Evolutionary conservation across 495 filamentous ascomycete genomes (phyloP).

Genomic region (Xylaria intraflava): DNA sequence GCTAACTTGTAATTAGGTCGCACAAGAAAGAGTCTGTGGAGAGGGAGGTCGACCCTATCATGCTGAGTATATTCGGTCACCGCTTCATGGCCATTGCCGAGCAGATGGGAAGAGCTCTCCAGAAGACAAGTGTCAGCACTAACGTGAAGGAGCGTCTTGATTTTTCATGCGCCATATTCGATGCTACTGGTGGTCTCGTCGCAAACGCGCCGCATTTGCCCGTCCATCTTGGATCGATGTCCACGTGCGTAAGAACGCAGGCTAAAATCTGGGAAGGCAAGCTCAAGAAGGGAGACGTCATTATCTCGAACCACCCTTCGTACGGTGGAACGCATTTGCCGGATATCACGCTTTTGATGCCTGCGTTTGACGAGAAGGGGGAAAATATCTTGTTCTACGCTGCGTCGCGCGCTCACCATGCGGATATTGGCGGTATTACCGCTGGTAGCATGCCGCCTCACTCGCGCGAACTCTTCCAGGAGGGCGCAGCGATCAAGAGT

Average conservation of each 20-base stretch:
- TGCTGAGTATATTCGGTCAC: slow-evolving; percentile 92
- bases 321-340: slow-evolving; percentile 77
- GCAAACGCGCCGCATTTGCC: slow-evolving; percentile 94
- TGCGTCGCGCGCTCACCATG: slow-evolving; percentile 90
- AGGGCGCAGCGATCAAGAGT: slow-evolving; percentile 87
- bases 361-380: slow-evolving; percentile 70
- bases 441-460: slow-evolving; percentile 97
- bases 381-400: slow-evolving; percentile 95
- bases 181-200: slow-evolving; percentile 81
- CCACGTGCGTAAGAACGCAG: slow-evolving; percentile 88
- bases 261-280: slow-evolving; percentile 90
- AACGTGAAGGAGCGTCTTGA: slow-evolving; percentile 98
- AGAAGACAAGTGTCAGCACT: slow-evolving; percentile 95
- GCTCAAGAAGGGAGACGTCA: slow-evolving; percentile 82
- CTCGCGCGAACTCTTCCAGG: slow-evolving; percentile 86
- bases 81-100: slow-evolving; percentile 99
- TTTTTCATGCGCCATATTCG: slow-evolving; percentile 94
- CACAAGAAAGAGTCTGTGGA: slow-evolving; percentile 35
- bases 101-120: slow-evolving; percentile 91
- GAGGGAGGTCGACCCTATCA: slow-evolving; percentile 72
- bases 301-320: slow-evolving; percentile 93
- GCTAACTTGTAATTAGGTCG: slow-evolving; percentile 19
- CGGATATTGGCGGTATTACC: slow-evolving; percentile 93
- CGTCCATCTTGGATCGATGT: slow-evolving; percentile 88
- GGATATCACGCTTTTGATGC: slow-evolving; percentile 91